Conservation (phyloP, 176 grass and related monocot genomes). For the Bromus sterilis region DNA sequence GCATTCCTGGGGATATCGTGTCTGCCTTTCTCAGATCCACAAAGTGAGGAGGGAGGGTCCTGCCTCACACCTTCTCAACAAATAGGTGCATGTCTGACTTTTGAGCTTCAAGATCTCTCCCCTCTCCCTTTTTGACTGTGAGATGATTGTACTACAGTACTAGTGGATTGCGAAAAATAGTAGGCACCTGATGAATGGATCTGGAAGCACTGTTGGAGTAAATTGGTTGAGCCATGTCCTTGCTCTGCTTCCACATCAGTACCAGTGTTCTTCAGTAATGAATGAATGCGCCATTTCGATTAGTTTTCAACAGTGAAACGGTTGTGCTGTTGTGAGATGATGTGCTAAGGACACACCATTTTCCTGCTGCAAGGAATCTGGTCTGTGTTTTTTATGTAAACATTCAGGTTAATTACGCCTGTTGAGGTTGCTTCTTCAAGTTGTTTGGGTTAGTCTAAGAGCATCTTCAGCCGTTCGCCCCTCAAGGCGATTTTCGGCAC, state of each 20-base stretch:
- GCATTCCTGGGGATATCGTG: constrained; percentile 23
- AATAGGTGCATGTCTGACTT: constrained; percentile 17
- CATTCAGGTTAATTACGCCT: too few species aligned
- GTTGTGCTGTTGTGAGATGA: too few species aligned
- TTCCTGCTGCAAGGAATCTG: too few species aligned
- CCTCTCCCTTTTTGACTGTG: background rate
- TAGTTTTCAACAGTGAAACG: background rate
- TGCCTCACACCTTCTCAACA: background rate
- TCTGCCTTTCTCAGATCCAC: constrained; percentile 25
- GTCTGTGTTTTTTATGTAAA: too few species aligned
- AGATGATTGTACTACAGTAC: background rate
- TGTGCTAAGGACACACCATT: too few species aligned
- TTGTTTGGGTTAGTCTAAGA: too few species aligned
- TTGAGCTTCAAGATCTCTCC: constrained; percentile 14
- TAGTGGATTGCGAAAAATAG: background rate
- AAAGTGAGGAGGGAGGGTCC: background rate
- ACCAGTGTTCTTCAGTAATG: constrained; percentile 7
- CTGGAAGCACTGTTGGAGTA: background rate
- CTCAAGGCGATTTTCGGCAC: too few species aligned
- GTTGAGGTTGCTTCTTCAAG: too few species aligned
- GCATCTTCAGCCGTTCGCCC: too few species aligned
- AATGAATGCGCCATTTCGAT: background rate
- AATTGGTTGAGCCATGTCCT: background rate
- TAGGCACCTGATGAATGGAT: constrained; percentile 11
- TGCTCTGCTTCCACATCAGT: background rate